These are phyloP conservation scores for Trichoderma parareesei DNA, from an alignment of 495 filamentous ascomycete species.

Conservation along the genomic window DNA sequence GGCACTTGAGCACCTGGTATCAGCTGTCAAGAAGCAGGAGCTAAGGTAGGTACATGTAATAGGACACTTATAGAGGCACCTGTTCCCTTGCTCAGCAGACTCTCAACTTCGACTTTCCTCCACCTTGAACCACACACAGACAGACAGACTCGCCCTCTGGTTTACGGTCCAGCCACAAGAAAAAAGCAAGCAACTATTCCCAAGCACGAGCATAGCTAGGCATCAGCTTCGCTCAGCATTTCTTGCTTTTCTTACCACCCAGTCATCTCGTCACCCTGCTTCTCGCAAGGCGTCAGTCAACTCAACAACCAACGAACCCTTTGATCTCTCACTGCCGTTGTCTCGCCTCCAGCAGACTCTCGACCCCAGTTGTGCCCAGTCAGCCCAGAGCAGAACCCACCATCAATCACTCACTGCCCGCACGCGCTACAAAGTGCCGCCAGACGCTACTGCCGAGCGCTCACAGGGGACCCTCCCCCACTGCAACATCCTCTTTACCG, in stretches of 20 bases:
- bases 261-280: not conserved
- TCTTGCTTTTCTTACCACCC: not conserved
- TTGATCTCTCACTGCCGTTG: not conserved
- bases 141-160: too few relatives aligned
- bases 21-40: too few relatives aligned
- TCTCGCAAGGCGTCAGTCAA: not conserved
- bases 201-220: constrained; percentile 5
- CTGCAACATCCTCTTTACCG: not conserved
- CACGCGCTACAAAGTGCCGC: not conserved
- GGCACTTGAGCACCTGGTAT: too few relatives aligned
- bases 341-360: too few relatives aligned
- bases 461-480: not conserved
- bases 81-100: too few relatives aligned
- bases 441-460: not conserved
- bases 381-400: not conserved
- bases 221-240: constrained; percentile 4
- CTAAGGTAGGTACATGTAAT: too few relatives aligned
- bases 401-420: not conserved
- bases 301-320: too few relatives aligned
- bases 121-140: too few relatives aligned
- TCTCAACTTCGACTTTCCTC: too few relatives aligned
- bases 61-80: too few relatives aligned
- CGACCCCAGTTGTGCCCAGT: too few relatives aligned
- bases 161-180: not conserved
- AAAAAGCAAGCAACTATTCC: not conserved